Percentiles rank a stretch among this genome's conserved stretches.
Evolutionary conservation across 2,329 filamentous ascomycete species (phyloP).

Genomic region (Trichophyton schoenleinii): DNA sequence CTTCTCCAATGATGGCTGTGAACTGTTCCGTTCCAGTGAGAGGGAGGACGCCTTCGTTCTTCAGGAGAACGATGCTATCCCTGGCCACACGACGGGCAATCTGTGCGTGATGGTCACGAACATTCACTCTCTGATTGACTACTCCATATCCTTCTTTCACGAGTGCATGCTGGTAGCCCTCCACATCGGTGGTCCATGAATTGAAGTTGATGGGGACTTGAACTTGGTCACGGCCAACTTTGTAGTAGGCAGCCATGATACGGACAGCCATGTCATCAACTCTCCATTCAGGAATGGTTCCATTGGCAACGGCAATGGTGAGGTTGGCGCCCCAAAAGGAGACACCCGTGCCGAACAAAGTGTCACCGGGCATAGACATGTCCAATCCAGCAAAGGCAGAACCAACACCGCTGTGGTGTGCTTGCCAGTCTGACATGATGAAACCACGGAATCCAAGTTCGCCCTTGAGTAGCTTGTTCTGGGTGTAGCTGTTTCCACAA

Average conservation of each 20-base stretch:
- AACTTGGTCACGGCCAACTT: slow-evolving; percentile 44
- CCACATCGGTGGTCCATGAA: slow-evolving; percentile 71
- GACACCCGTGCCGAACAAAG: slow-evolving; percentile 56
- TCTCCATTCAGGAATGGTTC: slow-evolving; percentile 74
- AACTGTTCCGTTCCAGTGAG: slow-evolving; percentile 62
- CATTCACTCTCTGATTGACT: slow-evolving; percentile 73
- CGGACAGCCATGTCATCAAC: slow-evolving; percentile 86
- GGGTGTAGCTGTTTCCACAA: slow-evolving; percentile 49
- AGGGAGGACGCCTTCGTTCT: slow-evolving; percentile 67
- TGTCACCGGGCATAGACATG: slow-evolving; percentile 79
- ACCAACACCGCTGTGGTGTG: slow-evolving; percentile 58
- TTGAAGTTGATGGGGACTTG: slow-evolving; percentile 63
- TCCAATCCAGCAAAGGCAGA: slow-evolving; percentile 59
- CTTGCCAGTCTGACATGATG: slow-evolving; percentile 61
- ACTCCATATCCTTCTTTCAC: slow-evolving; percentile 51
- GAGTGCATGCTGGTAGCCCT: slow-evolving; percentile 53
- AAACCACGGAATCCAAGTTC: slow-evolving; percentile 68
- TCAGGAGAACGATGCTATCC: slow-evolving; percentile 75
- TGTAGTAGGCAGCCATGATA: slow-evolving; percentile 56
- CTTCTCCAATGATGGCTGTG: slow-evolving; percentile 66
- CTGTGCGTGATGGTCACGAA: slow-evolving; percentile 59
- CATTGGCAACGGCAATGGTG: slow-evolving; percentile 77
- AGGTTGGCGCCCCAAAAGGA: slow-evolving; percentile 80
- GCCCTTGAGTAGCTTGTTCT: slow-evolving; percentile 53
- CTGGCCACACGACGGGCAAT: slow-evolving; percentile 66